Evolutionary conservation across 352 stramenopile species (phyloP).

Genomic region (Phytophthora pistaciae): DNA sequence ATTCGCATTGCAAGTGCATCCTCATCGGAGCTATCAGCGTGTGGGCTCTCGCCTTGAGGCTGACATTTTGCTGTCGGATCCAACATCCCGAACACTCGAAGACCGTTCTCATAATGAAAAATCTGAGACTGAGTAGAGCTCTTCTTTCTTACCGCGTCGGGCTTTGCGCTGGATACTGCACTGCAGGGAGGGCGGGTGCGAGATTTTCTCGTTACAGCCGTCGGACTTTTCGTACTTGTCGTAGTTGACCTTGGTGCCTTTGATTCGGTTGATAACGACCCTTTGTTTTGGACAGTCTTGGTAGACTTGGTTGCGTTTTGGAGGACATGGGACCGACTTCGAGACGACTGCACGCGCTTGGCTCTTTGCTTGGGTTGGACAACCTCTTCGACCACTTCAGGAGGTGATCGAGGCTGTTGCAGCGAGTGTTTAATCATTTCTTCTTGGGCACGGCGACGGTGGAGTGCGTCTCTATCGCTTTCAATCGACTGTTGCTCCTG

Average conservation of each 20-base stretch:
- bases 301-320: not conserved
- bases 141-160: constrained; percentile 1
- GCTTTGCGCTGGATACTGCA: not conserved
- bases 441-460: constrained; percentile 11
- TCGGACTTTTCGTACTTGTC: constrained; percentile 10
- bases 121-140: constrained; percentile 5
- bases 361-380: constrained; percentile 10
- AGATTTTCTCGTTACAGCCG: constrained; percentile 11
- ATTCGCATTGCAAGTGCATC: constrained; percentile 13
- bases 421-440: constrained; percentile 19
- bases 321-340: constrained; percentile 5
- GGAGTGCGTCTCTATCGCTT: constrained; percentile 1
- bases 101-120: constrained; percentile 29
- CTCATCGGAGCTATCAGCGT: not conserved
- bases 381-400: not conserved
- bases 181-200: not conserved
- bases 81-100: constrained; percentile 51
- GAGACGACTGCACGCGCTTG: constrained; percentile 8
- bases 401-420: not conserved
- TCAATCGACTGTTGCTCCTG: constrained; percentile 1
- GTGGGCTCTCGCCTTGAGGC: not conserved
- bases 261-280: not conserved
- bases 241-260: constrained; percentile 10
- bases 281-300: not conserved
- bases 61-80: constrained; percentile 32